phyloP scores from a whole-genome alignment of 345 rosid genomes.

The Syzygium aromaticum region DNA sequence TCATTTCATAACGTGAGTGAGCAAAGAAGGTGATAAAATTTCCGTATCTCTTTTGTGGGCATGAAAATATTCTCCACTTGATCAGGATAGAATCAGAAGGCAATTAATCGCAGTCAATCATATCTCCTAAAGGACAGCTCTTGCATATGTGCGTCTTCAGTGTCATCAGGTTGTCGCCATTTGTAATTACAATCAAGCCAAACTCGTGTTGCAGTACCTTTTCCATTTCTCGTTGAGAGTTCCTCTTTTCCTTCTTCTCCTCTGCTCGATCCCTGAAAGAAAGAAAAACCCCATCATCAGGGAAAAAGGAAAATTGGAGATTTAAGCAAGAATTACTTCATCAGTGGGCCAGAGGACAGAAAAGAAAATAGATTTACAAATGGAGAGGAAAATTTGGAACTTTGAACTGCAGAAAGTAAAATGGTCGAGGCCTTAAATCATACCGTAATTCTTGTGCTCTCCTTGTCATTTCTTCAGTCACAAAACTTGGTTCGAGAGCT shows the following conservation, averaged over 20 bases:
- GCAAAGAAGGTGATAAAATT: neutral
- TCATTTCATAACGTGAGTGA: neutral
- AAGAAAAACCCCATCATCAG: neutral
- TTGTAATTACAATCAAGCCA: neutral
- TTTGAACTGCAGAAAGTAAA: neutral
- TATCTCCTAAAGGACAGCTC: neutral
- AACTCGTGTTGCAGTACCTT: slow-evolving; percentile 20
- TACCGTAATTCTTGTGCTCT: slow-evolving; percentile 54
- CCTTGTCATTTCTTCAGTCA: slow-evolving; percentile 33
- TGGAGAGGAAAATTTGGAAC: neutral
- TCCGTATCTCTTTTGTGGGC: neutral
- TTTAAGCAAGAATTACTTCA: neutral
- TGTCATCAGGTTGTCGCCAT: neutral
- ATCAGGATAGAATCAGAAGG: neutral
- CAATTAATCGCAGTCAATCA: neutral
- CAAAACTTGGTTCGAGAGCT: slow-evolving; percentile 31
- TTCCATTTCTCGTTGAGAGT: slow-evolving; percentile 45
- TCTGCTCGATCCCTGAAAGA: slow-evolving; percentile 41
- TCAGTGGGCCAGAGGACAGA: neutral
- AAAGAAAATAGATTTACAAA: neutral
- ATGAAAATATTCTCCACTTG: neutral
- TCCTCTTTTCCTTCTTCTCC: slow-evolving; percentile 40
- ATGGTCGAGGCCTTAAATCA: neutral
- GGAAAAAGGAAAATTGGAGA: neutral
- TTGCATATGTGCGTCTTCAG: neutral